Base-by-base conservation (phyloP, 1,284 basidiomycete species). In the Peniophora sp. region DNA sequence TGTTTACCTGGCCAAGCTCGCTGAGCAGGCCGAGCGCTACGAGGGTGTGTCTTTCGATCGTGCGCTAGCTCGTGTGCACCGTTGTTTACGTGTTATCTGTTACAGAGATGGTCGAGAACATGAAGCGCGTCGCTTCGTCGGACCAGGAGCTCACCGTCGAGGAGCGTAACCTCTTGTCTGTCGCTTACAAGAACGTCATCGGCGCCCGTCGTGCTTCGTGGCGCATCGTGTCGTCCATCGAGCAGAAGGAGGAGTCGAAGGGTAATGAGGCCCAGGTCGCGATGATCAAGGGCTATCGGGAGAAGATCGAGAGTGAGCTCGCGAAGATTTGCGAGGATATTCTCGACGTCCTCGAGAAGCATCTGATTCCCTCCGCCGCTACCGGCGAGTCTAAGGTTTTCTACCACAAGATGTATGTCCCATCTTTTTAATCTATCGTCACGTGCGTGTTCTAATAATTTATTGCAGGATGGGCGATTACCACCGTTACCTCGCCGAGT, bases 101-200 rank as follows among this genome's bases (percentile, higher is more conserved):
- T 52, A 35, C 71, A 94, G 92, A 97, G 73, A 97, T 97, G 94
- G 94, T 97, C 62, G 90, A 94, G 77, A 96, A 96, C 82, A 97
- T 97, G 94, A 97, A 97, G 85, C 84, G 85, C 58, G 93, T 97
- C 61, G 94, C 94, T 56, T 96, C 93, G 27, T 92, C 92, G 54
- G 92, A 95, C 79, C 90, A 95, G 73, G 94, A 99, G 69, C 89
- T 99, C 67, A 97, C 96, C 59, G 96, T 99, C 51, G 96, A 99
- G 78, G 96, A 99, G 78, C 94, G 97, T 59, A 99, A 98, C 73
- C 85, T 99, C 53, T 85, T 99, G 54, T 98, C 95, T 24, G 96
- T 99, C 59, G 96, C 96, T 25, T 99, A 99, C 85, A 99, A 99
- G 92, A 99, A 99, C 75, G 95, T 99, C 59, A 98, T 98, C 63